Evolutionary conservation across 257 asterid genomes (phyloP).

Genomic region (Orobanche coerulescens): DNA sequence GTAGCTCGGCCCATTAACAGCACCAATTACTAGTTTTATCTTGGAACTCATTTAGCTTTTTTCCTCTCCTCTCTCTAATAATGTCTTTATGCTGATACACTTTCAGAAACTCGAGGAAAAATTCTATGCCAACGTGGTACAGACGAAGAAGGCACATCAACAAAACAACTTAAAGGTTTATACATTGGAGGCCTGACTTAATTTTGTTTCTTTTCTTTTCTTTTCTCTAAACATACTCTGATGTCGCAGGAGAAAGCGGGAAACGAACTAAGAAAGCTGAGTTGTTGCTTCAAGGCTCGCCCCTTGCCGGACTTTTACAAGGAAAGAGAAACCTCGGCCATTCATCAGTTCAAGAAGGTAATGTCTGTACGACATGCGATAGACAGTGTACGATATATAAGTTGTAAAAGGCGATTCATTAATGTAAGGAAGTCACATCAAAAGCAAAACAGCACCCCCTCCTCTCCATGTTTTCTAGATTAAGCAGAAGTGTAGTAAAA

Average conservation of each 20-base stretch:
- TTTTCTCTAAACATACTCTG: too few species aligned
- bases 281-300: conserved; percentile 90
- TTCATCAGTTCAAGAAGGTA: conserved; percentile 47
- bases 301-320: conserved; percentile 82
- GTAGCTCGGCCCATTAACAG: too few species aligned
- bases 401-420: too few species aligned
- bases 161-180: conserved; percentile 66
- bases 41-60: background rate
- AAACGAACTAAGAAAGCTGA: conserved; percentile 48
- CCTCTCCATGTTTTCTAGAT: too few species aligned
- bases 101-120: conserved; percentile 88
- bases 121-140: conserved; percentile 53
- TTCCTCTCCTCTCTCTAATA: background rate
- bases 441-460: too few species aligned
- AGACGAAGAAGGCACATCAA: conserved; percentile 46
- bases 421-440: too few species aligned
- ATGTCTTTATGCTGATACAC: background rate
- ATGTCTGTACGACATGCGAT: too few species aligned
- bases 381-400: too few species aligned
- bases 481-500: too few species aligned
- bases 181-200: background rate
- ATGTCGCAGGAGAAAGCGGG: conserved; percentile 92
- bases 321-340: conserved; percentile 43
- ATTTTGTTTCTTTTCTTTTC: background rate
- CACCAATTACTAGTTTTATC: too few species aligned